phyloP scores from a whole-genome alignment of 1,284 basidiomycete genomes.

The Fomitopsis pinicola region DNA sequence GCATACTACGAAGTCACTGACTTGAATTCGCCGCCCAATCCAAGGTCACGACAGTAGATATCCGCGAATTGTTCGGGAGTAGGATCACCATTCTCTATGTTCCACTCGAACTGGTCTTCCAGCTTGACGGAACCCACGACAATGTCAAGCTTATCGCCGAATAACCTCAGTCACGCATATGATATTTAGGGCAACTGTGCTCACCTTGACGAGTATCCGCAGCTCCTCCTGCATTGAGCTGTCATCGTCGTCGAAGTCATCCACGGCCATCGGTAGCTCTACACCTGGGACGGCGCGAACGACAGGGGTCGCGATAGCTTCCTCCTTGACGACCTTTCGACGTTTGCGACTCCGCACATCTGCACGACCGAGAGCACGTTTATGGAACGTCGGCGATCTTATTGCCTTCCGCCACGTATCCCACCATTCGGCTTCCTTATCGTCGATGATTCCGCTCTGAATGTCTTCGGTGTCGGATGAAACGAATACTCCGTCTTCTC shows the following conservation, averaged over 20 bases:
- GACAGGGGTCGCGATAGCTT: constrained; percentile 13
- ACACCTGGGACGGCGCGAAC: constrained; percentile 2
- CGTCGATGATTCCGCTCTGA: constrained; percentile 45
- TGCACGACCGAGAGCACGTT: constrained; percentile 19
- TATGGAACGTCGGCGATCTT: constrained; percentile 30
- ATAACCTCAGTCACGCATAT: constrained; percentile 13
- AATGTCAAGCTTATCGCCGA: constrained; percentile 76
- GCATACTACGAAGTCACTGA: constrained; percentile 34
- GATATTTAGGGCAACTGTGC: neutral
- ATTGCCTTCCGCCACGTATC: constrained; percentile 60
- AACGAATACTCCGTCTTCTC: constrained; percentile 29
- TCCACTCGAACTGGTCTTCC: constrained; percentile 99
- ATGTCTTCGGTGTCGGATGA: constrained; percentile 28
- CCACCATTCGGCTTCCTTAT: constrained; percentile 63
- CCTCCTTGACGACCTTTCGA: constrained; percentile 31
- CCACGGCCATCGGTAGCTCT: constrained; percentile 22
- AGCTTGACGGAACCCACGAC: constrained; percentile 92
- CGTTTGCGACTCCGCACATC: constrained; percentile 30
- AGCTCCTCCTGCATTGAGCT: constrained; percentile 72
- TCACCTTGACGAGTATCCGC: constrained; percentile 85
- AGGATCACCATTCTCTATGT: constrained; percentile 74
- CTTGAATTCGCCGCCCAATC: constrained; percentile 91
- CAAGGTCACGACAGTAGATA: constrained; percentile 84
- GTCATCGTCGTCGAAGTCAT: constrained; percentile 46
- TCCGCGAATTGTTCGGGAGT: constrained; percentile 94